Percentiles rank a stretch among this genome's conserved stretches.
phyloP scores from a whole-genome alignment of 441 rosid genomes.

The Gossypium davidsonii region DNA sequence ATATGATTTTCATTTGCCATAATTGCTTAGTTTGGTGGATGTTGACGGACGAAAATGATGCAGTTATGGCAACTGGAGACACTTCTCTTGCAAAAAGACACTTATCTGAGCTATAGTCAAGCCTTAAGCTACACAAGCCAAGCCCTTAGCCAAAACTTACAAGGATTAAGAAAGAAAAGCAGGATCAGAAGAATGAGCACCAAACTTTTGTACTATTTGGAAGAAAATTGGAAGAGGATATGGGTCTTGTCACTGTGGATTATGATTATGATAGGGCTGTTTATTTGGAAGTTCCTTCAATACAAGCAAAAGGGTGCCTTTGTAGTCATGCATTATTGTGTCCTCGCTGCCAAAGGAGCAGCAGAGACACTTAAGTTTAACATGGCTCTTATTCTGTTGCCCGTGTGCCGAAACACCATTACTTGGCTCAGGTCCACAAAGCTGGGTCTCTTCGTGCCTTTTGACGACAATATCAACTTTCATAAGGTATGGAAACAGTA shows the following conservation, averaged over 20 bases:
- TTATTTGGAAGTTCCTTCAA: slow-evolving; percentile 50
- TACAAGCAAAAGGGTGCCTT: slow-evolving; percentile 46
- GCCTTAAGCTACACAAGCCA: slow-evolving; percentile 61
- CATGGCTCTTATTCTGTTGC: slow-evolving; percentile 67
- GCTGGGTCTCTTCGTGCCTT: slow-evolving; percentile 53
- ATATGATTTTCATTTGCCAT: neutral
- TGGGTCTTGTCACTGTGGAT: slow-evolving; percentile 60
- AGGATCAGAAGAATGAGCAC: slow-evolving; percentile 41
- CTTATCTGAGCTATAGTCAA: slow-evolving; percentile 54
- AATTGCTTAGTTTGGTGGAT: slow-evolving; percentile 11
- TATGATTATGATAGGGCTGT: slow-evolving; percentile 42
- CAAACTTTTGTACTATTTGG: slow-evolving; percentile 38
- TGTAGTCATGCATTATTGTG: slow-evolving; percentile 59
- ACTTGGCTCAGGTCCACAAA: slow-evolving; percentile 59
- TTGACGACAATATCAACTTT: slow-evolving; percentile 57
- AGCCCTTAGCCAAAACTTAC: slow-evolving; percentile 57
- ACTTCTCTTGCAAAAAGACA: slow-evolving; percentile 55
- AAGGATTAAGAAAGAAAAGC: slow-evolving; percentile 35
- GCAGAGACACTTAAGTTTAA: slow-evolving; percentile 68
- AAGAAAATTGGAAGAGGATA: slow-evolving; percentile 55
- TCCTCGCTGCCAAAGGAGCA: slow-evolving; percentile 55
- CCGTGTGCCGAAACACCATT: slow-evolving; percentile 58
- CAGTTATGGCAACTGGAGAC: slow-evolving; percentile 68
- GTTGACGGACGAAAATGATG: slow-evolving; percentile 20
- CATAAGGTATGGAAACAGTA: slow-evolving; percentile 37